A percentile compares a stretch with the other conserved stretches of the same genome.
phyloP scores from a whole-genome alignment of 1,139 yeast species.

The Geotrichum siamense region DNA sequence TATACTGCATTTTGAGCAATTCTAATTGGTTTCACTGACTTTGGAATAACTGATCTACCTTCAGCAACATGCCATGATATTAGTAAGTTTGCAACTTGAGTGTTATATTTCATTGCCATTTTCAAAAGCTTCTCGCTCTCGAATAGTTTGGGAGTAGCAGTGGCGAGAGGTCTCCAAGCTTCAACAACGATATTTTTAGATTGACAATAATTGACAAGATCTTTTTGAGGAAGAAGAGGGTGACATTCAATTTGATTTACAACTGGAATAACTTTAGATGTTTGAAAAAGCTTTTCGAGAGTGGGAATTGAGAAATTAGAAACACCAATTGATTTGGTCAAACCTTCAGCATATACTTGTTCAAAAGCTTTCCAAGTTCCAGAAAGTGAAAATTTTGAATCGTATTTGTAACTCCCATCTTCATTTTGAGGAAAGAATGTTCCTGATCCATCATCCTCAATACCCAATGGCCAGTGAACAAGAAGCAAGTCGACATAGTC shows the following conservation, averaged over 20 bases:
- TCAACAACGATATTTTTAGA: conserved; percentile 53
- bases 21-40: conserved; percentile 58
- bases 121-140: conserved; percentile 42
- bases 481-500: conserved; percentile 80
- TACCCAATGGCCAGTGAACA: conserved; percentile 80
- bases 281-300: conserved; percentile 47
- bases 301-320: conserved; percentile 62
- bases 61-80: conserved; percentile 69
- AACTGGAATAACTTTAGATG: conserved; percentile 54
- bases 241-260: conserved; percentile 71
- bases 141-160: conserved; percentile 58
- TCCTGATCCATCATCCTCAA: conserved; percentile 39
- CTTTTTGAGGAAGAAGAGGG: conserved; percentile 65
- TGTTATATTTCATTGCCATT: conserved; percentile 51
- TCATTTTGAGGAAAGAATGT: conserved; percentile 37
- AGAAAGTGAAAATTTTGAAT: conserved; percentile 48
- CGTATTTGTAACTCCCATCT: conserved; percentile 41
- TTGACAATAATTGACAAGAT: conserved; percentile 49
- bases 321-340: conserved; percentile 67
- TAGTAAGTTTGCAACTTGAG: conserved; percentile 53
- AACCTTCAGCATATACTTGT: conserved; percentile 48
- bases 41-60: conserved; percentile 68
- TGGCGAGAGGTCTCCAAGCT: conserved; percentile 78
- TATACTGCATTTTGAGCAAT: conserved; percentile 50
- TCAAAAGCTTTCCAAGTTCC: conserved; percentile 69